Percentiles rank a stretch among this genome's conserved stretches.
Conservation (phyloP, 805 yeast genomes). For the Metschnikowia santaceciliae region DNA sequence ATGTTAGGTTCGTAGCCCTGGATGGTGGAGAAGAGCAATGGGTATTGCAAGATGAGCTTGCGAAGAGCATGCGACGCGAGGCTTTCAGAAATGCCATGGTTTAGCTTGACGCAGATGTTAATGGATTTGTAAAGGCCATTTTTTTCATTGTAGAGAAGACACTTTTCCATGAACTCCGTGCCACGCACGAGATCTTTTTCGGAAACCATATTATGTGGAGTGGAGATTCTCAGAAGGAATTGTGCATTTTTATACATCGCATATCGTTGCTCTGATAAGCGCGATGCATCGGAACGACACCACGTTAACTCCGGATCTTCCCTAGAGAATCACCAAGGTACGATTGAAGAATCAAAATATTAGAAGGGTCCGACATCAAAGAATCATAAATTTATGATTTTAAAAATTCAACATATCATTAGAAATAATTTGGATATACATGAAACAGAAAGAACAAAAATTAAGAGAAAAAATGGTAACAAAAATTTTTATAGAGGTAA, state of each 20-base stretch:
- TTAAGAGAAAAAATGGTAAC: too few species aligned
- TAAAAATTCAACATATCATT: too few species aligned
- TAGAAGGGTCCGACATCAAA: too few species aligned
- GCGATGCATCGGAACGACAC: not conserved
- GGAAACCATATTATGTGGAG: not conserved
- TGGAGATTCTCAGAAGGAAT: too few species aligned
- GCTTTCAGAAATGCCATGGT: conserved; percentile 2
- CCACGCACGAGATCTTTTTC: conserved; percentile 7
- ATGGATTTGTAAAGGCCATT: conserved; percentile 7
- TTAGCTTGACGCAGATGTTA: conserved; percentile 8
- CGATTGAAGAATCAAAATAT: too few species aligned
- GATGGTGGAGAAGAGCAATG: conserved; percentile 7
- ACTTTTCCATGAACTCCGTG: conserved; percentile 7
- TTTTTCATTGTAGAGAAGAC: conserved; percentile 8
- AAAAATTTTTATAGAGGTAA: too few species aligned
- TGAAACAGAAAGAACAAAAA: too few species aligned
- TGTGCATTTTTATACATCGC: not conserved
- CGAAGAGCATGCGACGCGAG: conserved; percentile 7
- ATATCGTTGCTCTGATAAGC: not conserved
- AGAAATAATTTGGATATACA: too few species aligned
- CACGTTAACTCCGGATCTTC: not conserved
- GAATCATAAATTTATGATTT: too few species aligned
- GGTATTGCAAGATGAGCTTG: conserved; percentile 9
- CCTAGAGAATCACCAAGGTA: too few species aligned
- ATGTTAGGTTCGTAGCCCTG: conserved; percentile 7